phyloP scores from a whole-genome alignment of 257 asterid species.

The Buddleja alternifolia region DNA sequence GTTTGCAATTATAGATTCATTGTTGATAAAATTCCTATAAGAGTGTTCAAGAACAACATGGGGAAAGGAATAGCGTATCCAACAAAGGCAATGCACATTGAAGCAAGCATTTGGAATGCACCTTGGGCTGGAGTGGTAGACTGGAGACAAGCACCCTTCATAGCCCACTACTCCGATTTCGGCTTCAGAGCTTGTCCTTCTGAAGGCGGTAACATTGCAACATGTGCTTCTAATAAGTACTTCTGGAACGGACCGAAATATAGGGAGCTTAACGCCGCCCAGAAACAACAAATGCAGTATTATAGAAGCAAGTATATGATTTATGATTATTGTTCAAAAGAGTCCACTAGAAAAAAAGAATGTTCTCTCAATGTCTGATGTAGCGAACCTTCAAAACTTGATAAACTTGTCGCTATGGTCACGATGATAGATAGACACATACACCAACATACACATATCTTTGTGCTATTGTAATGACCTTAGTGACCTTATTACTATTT shows the following conservation, averaged over 20 bases:
- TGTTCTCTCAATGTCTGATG: constrained; percentile 24
- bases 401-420: no score
- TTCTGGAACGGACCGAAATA: constrained; percentile 31
- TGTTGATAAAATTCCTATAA: constrained; percentile 37
- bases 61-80: constrained; percentile 26
- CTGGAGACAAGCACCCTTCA: constrained; percentile 38
- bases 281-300: not conserved
- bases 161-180: constrained; percentile 31
- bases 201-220: not conserved
- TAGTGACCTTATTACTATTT: no score
- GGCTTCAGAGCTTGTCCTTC: constrained; percentile 28
- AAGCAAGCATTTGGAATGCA: constrained; percentile 35
- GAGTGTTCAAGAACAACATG: constrained; percentile 42
- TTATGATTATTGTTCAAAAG: constrained; percentile 26
- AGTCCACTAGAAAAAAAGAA: constrained; percentile 21
- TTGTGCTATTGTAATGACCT: no score
- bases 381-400: no score
- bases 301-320: constrained; percentile 21
- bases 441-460: no score
- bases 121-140: constrained; percentile 33
- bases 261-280: constrained; percentile 8
- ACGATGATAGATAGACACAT: no score
- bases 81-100: constrained; percentile 34
- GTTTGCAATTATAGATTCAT: constrained; percentile 20
- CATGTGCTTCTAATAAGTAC: constrained; percentile 6